Evolutionary conservation across 2,329 filamentous ascomycete species (phyloP).

Genomic region (Ascocoryne sarcoides): DNA sequence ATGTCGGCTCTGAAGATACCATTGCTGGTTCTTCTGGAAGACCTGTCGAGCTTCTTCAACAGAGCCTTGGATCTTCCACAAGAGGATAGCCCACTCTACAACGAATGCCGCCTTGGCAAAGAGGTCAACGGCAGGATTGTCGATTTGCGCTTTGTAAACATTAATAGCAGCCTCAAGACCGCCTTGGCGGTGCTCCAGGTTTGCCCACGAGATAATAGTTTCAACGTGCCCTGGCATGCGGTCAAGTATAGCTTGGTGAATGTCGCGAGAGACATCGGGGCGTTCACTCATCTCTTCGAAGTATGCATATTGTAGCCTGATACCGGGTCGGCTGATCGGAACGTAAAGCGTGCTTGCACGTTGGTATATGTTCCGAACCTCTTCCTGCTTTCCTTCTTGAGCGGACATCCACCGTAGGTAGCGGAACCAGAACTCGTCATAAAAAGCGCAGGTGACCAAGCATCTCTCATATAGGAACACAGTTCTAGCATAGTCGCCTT

Average conservation of each 20-base stretch:
- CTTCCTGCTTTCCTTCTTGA: constrained; percentile 74
- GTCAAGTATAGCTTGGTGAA: constrained; percentile 72
- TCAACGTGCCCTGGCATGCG: constrained; percentile 75
- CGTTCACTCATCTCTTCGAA: constrained; percentile 84
- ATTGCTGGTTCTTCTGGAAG: constrained; percentile 73
- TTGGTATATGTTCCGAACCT: constrained; percentile 86
- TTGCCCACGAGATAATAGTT: constrained; percentile 80
- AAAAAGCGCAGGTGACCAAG: constrained; percentile 83
- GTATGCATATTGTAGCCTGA: constrained; percentile 84
- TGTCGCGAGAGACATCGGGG: constrained; percentile 69
- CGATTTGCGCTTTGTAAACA: constrained; percentile 73
- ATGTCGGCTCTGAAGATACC: constrained; percentile 73
- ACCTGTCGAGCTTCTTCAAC: constrained; percentile 73
- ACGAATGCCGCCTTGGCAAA: constrained; percentile 81
- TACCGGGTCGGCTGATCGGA: constrained; percentile 73
- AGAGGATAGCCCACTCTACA: constrained; percentile 75
- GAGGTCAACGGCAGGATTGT: constrained; percentile 60
- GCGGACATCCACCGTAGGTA: constrained; percentile 90
- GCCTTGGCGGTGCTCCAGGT: constrained; percentile 73
- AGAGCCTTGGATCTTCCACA: constrained; percentile 82
- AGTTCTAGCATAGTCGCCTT: constrained; percentile 66
- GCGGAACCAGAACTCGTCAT: constrained; percentile 98
- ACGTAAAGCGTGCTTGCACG: constrained; percentile 79
- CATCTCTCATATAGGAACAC: constrained; percentile 90
- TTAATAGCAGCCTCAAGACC: constrained; percentile 79